phyloP scores from a whole-genome alignment of 371 early-diverging fungal genomes.

The Cokeromyces recurvatus region DNA sequence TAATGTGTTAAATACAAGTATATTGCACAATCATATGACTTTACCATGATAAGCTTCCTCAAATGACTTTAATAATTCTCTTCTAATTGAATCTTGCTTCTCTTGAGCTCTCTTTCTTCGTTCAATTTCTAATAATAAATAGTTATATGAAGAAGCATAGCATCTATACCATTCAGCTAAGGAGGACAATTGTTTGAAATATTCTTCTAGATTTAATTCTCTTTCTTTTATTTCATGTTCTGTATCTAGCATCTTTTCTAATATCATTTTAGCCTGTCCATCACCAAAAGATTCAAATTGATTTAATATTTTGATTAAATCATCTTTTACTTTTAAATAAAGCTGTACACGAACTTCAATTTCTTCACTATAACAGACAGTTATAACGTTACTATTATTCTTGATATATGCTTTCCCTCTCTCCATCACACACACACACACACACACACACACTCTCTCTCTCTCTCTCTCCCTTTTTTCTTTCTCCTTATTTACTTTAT shows the following conservation, averaged over 20 bases:
- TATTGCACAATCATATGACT: no score
- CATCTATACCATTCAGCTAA: constrained; percentile 36
- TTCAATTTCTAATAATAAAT: constrained; percentile 36
- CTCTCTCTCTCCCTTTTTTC: constrained; percentile 11
- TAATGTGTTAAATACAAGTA: no score
- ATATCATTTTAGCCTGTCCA: constrained; percentile 28
- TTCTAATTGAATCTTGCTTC: constrained; percentile 22
- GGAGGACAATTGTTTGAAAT: constrained; percentile 29
- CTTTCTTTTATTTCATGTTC: constrained; percentile 32
- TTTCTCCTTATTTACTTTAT: constrained; percentile 13
- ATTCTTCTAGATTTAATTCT: constrained; percentile 25
- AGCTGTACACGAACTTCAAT: constrained; percentile 24
- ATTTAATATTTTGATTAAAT: constrained; percentile 23
- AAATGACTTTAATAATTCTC: constrained; percentile 22
- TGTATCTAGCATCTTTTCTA: constrained; percentile 26
- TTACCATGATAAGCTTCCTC: constrained; percentile 32
- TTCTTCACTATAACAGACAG: constrained; percentile 20
- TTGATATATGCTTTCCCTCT: no score
- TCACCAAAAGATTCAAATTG: constrained; percentile 31
- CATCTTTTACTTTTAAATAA: constrained; percentile 24
- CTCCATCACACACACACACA: no score
- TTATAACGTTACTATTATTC: not conserved
- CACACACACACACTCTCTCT: no score
- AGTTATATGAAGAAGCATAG: constrained; percentile 36
- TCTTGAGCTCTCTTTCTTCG: constrained; percentile 27